phyloP scores from a whole-genome alignment of 2,329 filamentous ascomycete species.

The Stagonosporopsis chrysanthemi region DNA sequence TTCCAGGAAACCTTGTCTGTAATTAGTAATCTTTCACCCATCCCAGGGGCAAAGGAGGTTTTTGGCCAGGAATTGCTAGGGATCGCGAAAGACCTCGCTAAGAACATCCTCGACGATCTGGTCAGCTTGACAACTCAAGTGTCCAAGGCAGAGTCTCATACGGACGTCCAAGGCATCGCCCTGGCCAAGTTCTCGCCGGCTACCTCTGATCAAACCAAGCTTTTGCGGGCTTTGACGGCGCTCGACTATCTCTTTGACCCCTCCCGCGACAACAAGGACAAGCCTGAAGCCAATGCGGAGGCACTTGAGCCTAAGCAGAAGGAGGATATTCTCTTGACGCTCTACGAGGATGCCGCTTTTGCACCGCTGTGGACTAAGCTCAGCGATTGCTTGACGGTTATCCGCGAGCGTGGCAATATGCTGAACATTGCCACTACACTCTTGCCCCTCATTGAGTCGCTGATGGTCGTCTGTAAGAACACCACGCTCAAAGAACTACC shows the following conservation, averaged over 20 bases:
- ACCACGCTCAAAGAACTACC: slow-evolving; percentile 78
- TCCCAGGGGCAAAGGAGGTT: slow-evolving; percentile 85
- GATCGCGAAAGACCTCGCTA: slow-evolving; percentile 84
- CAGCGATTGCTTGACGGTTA: slow-evolving; percentile 85
- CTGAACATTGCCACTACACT: slow-evolving; percentile 96
- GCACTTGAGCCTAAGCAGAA: slow-evolving; percentile 69
- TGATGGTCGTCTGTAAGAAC: slow-evolving; percentile 99
- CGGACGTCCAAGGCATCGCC: slow-evolving; percentile 93
- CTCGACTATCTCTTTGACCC: slow-evolving; percentile 94
- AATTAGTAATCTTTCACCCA: slow-evolving; percentile 96
- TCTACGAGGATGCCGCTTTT: slow-evolving; percentile 93
- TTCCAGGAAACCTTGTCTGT: slow-evolving; percentile 97
- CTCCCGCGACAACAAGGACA: slow-evolving; percentile 66
- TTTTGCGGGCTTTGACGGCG: slow-evolving; percentile 89
- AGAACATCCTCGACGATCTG: slow-evolving; percentile 84
- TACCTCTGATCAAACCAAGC: slow-evolving; percentile 94
- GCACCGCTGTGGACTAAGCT: slow-evolving; percentile 90
- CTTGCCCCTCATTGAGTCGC: slow-evolving; percentile 88
- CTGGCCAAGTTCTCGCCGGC: slow-evolving; percentile 95
- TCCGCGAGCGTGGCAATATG: slow-evolving; percentile 92
- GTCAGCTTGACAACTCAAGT: slow-evolving; percentile 87
- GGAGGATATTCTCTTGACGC: slow-evolving; percentile 81
- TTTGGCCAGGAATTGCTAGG: slow-evolving; percentile 93
- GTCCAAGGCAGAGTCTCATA: slow-evolving; percentile 82
- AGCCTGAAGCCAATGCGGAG: slow-evolving; percentile 54